Base-by-base conservation (phyloP, 495 filamentous ascomycete genomes). In the Penicillium herquei region DNA sequence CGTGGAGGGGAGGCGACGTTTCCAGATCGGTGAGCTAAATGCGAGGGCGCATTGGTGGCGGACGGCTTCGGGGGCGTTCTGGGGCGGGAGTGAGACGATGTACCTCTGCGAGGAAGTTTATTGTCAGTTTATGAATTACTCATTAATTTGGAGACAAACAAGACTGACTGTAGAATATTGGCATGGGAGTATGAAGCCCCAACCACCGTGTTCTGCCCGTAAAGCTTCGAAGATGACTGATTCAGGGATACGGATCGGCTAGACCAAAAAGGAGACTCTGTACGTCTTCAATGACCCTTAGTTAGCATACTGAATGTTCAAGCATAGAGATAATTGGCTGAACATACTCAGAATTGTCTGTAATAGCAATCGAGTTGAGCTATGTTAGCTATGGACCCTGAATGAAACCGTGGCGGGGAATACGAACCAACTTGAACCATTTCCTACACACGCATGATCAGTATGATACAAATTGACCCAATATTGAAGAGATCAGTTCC, bases 361-460 rank as follows among this genome's bases (percentile, higher is more conserved):
- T 40, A 57, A 46, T 14, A 33, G 21, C 21, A 26, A 40, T 31
- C 35, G 14, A 26, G 18, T 11, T 8, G 34, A 59, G 49, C 39
- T 54, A 14, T 35, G 43, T 69, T 57, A 70, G 64, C 63, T 71
- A 59, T 65, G 68, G 41, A 60, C 49, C 41, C 46, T 34, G 30
- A 39, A 61, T 34, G 55, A 51, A 64, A 47, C 49, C 59, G 63
- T 13, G 43, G 26, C 45, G 57, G 67, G 56, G 60, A 64, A 68
- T 75, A 87, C 85, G 81, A 84, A 97, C 94, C 94, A 81, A 98
- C 91, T 87, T 98, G 93, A 59, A 96, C 90, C 94, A 98, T 98
- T 84, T 98, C 93, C 92, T 98, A 68, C 44, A 9, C 17, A 50
- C 40, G 51, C 33, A 55, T 72, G 37, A 75, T 59, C 45, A 58